Conservation (phyloP, 345 rosid species). For the Reutealis trisperma region DNA sequence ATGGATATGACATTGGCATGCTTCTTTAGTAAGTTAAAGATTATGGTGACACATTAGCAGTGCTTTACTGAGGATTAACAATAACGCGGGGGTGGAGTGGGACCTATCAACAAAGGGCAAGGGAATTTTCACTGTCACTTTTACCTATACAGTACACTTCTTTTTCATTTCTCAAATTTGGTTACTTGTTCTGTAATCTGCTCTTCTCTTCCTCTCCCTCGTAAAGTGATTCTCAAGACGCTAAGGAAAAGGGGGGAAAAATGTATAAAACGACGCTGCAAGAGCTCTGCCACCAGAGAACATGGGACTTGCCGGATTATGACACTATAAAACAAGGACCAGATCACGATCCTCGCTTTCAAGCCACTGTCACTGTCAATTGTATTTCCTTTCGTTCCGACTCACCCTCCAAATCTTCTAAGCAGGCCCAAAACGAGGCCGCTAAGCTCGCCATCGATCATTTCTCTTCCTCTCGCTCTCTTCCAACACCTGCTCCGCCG, state of each 20-base stretch:
- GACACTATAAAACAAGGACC: conserved; percentile 26
- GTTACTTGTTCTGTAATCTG: too few relatives aligned
- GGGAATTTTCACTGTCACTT: too few relatives aligned
- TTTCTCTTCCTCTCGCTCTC: conserved; percentile 15
- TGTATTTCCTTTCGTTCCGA: conserved; percentile 24
- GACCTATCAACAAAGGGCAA: too few relatives aligned
- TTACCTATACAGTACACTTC: too few relatives aligned
- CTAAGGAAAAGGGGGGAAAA: neutral
- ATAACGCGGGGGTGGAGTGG: too few relatives aligned
- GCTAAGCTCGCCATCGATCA: conserved; percentile 40
- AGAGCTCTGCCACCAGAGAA: conserved; percentile 37
- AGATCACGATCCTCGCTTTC: conserved; percentile 41
- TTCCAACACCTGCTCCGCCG: neutral
- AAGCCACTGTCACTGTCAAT: conserved; percentile 41
- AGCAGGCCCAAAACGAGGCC: conserved; percentile 48
- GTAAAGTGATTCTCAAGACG: too few relatives aligned
- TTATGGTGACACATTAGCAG: too few relatives aligned
- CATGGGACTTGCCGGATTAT: conserved; percentile 41
- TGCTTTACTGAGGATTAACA: too few relatives aligned
- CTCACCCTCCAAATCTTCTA: conserved; percentile 25
- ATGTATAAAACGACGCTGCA: conserved; percentile 47
- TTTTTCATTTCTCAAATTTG: too few relatives aligned
- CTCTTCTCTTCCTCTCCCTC: too few relatives aligned
- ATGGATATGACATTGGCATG: too few relatives aligned
- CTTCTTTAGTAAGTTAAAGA: too few relatives aligned